A percentile compares a stretch with the other conserved stretches of the same genome.
phyloP scores from a whole-genome alignment of 2,329 filamentous ascomycete genomes.

The Peltaster fructicola region DNA sequence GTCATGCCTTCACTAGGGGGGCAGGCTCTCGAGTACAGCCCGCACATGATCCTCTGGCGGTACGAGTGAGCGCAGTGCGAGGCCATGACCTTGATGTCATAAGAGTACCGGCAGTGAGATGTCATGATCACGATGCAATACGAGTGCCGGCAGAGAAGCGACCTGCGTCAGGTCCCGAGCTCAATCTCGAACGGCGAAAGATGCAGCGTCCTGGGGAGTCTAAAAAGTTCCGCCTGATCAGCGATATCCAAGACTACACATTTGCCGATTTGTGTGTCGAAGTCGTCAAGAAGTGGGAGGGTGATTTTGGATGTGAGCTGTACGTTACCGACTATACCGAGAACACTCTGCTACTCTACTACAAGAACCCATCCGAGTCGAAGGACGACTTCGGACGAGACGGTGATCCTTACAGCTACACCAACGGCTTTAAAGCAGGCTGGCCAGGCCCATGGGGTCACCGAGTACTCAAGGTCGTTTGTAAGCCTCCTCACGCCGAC shows the following conservation, averaged over 20 bases:
- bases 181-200: not conserved
- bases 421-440: constrained; percentile 18
- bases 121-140: not conserved
- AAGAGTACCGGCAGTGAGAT: too few species aligned
- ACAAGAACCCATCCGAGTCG: constrained; percentile 23
- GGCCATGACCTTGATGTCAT: too few species aligned
- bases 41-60: too few species aligned
- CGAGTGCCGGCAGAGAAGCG: not conserved
- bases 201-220: constrained; percentile 1
- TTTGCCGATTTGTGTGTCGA: constrained; percentile 58
- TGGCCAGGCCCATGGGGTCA: constrained; percentile 65
- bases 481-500: constrained; percentile 49
- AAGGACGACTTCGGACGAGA: constrained; percentile 20
- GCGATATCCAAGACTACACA: constrained; percentile 36
- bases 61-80: too few species aligned
- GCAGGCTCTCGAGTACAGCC: too few species aligned
- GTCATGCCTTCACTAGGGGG: too few species aligned
- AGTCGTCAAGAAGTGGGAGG: constrained; percentile 40
- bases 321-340: constrained; percentile 74
- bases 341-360: constrained; percentile 47
- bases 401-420: constrained; percentile 41
- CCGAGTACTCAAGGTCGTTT: constrained; percentile 50
- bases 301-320: constrained; percentile 34
- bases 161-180: not conserved
- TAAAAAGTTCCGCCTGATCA: constrained; percentile 44